Conservation (phyloP, 805 yeast species). For the Ogataea saltuana region DNA sequence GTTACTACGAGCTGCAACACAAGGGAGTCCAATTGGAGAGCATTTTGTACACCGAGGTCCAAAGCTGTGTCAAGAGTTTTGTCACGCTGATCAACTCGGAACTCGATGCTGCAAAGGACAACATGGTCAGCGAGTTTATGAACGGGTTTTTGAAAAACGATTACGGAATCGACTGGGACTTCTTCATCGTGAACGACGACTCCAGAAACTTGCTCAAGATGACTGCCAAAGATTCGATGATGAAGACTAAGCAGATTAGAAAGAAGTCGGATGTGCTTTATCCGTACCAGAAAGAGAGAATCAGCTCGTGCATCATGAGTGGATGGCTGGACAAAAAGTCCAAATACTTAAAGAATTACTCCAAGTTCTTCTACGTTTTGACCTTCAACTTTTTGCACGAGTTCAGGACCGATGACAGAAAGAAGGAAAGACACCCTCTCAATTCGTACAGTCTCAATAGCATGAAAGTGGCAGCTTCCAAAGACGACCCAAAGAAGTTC, state of each 20-base stretch:
- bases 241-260: constrained; percentile 40
- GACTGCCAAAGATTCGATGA: constrained; percentile 30
- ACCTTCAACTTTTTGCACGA: constrained; percentile 70
- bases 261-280: constrained; percentile 52
- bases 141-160: constrained; percentile 56
- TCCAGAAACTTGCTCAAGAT: constrained; percentile 44
- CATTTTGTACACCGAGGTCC: constrained; percentile 62
- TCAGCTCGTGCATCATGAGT: constrained; percentile 54
- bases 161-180: constrained; percentile 70
- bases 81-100: constrained; percentile 53
- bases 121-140: constrained; percentile 54
- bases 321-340: constrained; percentile 63
- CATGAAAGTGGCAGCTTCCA: constrained; percentile 33
- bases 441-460: constrained; percentile 42
- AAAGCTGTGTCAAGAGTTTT: constrained; percentile 54
- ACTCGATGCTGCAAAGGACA: constrained; percentile 45
- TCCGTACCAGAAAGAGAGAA: constrained; percentile 53
- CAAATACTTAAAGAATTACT: constrained; percentile 59
- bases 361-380: constrained; percentile 63
- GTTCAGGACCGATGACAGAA: constrained; percentile 57
- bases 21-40: constrained; percentile 66
- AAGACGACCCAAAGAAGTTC: constrained; percentile 40
- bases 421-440: constrained; percentile 50
- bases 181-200: constrained; percentile 50
- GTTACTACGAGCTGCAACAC: constrained; percentile 61